phyloP scores from a whole-genome alignment of 768 basidiomycete genomes.

The Podaxis mareebaensis region DNA sequence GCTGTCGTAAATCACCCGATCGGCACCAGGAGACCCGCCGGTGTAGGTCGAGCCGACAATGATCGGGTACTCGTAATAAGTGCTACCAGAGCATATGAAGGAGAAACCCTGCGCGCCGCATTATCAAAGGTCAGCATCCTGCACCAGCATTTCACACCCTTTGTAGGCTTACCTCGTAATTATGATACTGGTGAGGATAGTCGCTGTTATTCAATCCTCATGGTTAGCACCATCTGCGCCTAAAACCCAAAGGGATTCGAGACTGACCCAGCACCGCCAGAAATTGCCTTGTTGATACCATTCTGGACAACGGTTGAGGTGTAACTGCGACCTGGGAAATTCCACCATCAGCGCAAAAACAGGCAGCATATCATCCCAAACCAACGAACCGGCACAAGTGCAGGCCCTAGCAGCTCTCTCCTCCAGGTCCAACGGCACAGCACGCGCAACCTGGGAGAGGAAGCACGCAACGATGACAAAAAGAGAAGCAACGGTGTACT shows the following conservation, averaged over 20 bases:
- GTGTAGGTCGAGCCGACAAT: neutral
- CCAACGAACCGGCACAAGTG: constrained; percentile 9
- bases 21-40: neutral
- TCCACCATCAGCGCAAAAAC: neutral
- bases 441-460: neutral
- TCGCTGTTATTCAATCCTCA: neutral
- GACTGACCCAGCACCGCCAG: neutral
- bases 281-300: neutral
- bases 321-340: neutral
- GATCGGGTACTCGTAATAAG: neutral
- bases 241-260: neutral
- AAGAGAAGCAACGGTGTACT: neutral
- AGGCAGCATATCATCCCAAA: neutral
- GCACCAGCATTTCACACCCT: neutral
- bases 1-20: neutral
- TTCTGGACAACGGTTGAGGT: neutral
- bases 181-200: neutral
- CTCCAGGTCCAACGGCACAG: constrained; percentile 4
- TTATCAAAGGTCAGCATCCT: neutral
- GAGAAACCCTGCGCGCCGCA: neutral
- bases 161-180: neutral
- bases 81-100: neutral
- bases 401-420: neutral
- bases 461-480: neutral
- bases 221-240: neutral